Base-by-base conservation (phyloP, 805 yeast genomes). In the Sugiyamaella valdiviana region DNA sequence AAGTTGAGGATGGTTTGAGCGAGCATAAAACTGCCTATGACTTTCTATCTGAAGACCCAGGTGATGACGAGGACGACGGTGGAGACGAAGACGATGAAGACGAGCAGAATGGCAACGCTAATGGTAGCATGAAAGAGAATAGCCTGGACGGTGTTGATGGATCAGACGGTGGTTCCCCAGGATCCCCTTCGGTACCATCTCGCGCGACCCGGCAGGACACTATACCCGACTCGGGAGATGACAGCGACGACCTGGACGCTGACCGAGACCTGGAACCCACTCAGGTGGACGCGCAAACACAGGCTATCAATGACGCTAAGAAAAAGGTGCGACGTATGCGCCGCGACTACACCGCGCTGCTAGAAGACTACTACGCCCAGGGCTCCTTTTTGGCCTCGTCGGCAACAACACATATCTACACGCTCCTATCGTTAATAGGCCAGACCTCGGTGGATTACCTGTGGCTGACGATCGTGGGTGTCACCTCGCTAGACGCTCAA, bases 401-500 rank as follows among this genome's bases (percentile, higher is more conserved):
- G 0, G 74, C 83, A 2, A 78, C 96, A 0, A 76, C 88, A 16
- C 89, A 85, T 50, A 72, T 87, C 2, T 93, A 93, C 65, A 80
- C 95, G 1, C 69, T 93, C 45, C 63, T 90, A 19, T 79, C 96
- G 0, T 71, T 82, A 14, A 78, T 91, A 42, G 97, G 96, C 42
- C 95, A 89, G 60, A 84, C 95, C 0, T 73, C 73, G 39, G 62
- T 70, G n/a, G 69, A 71, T 23, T 79, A 73, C 56, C 68, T 95
- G 41, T 93, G 99, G 99, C 71, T 89, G 2, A 75, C 96, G 0
- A 82, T 93, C 2, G 77, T 91, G 10, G 99, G 99, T 1, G 81
- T 95, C 0, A 80, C 93, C 0, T 84, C 97, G 0, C 66, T 89
- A 38, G 91, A 85, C 57, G 72, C 75, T 14, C 77, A 78, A 52